phyloP scores from a whole-genome alignment of 148 eudicot species.

The Pouteria glomerata region DNA sequence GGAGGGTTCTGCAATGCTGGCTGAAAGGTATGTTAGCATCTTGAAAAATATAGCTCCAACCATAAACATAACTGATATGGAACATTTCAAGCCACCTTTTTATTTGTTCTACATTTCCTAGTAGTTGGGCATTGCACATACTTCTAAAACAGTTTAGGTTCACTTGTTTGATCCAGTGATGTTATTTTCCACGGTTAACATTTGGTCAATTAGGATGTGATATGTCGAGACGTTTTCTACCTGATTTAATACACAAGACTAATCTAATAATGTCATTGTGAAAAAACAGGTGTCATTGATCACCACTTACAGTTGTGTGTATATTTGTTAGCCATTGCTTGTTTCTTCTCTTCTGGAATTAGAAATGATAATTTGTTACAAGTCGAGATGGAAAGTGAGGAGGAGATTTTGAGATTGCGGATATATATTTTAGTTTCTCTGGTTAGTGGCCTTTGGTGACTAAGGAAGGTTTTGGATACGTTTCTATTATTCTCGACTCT shows the following conservation, averaged over 20 bases:
- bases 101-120: not conserved
- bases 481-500: no score
- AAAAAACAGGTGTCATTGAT: not conserved
- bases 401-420: not conserved
- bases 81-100: not conserved
- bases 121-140: not conserved
- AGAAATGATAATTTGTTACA: not conserved
- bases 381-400: not conserved
- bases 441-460: not conserved
- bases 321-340: not conserved
- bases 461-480: not conserved
- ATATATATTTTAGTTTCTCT: not conserved
- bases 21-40: constrained; percentile 61
- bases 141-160: not conserved
- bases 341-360: not conserved
- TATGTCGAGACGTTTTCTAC: not conserved
- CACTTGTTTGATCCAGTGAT: not conserved
- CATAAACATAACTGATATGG: not conserved
- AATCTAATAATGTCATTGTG: not conserved
- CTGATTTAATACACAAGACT: not conserved
- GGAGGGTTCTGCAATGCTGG: constrained; percentile 98
- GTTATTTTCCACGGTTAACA: not conserved
- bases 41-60: not conserved
- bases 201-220: not conserved
- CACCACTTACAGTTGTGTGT: not conserved